phyloP scores from a whole-genome alignment of 805 yeast species.

The Clavispora santaluciae region DNA sequence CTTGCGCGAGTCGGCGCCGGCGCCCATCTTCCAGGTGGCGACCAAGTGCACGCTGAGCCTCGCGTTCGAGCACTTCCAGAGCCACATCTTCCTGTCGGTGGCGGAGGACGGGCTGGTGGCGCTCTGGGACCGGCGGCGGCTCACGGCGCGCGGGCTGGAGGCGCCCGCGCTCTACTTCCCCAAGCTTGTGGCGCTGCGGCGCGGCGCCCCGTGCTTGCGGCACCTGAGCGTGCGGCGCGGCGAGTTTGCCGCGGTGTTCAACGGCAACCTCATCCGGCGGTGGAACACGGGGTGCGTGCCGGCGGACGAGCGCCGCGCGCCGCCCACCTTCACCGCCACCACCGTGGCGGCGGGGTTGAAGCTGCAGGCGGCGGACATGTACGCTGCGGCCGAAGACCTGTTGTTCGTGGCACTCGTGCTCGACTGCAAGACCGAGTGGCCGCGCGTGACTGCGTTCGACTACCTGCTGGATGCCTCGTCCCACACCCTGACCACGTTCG shows the following conservation, averaged over 20 bases:
- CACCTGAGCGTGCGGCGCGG: constrained; percentile 62
- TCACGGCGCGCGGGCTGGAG: constrained; percentile 36
- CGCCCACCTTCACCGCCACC: constrained; percentile 11
- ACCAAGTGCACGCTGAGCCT: constrained; percentile 69
- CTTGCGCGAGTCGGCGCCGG: constrained; percentile 45
- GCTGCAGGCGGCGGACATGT: constrained; percentile 33
- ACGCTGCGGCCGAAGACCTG: constrained; percentile 45
- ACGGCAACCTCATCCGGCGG: constrained; percentile 70
- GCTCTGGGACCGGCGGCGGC: constrained; percentile 72
- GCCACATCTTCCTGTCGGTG: constrained; percentile 63
- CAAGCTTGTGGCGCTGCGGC: constrained; percentile 49
- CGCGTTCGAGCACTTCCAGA: constrained; percentile 63
- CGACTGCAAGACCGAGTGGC: constrained; percentile 71
- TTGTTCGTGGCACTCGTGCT: constrained; percentile 71
- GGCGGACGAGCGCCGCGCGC: constrained; percentile 12
- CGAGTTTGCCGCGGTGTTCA: constrained; percentile 75
- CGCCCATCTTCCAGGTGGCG: constrained; percentile 68
- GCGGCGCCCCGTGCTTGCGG: constrained; percentile 62
- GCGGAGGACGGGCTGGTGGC: constrained; percentile 83
- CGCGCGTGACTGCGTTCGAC: constrained; percentile 81
- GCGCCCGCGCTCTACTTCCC: constrained; percentile 57
- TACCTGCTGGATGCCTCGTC: constrained; percentile 55
- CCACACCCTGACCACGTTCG: constrained; percentile 55
- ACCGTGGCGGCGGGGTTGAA: constrained; percentile 20
- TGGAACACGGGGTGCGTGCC: constrained; percentile 70